Conservation (phyloP, 2,329 filamentous ascomycete species). For the Colletotrichum chrysophilum region DNA sequence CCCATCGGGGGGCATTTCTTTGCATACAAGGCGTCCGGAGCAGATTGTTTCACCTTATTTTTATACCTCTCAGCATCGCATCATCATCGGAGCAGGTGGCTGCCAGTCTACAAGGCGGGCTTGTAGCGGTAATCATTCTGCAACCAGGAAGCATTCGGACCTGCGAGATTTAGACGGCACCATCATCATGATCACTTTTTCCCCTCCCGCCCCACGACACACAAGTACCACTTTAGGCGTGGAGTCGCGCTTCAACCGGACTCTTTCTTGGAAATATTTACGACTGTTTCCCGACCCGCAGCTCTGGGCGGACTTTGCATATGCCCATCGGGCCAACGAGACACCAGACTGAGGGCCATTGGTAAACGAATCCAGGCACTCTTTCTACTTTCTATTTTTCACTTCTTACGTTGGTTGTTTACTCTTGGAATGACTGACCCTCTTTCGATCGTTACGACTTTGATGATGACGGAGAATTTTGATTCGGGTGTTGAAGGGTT, state of each 20-base stretch:
- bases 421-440: conserved; percentile 19
- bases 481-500: background rate
- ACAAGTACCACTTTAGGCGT: background rate
- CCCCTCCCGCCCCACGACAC: background rate
- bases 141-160: conserved; percentile 15
- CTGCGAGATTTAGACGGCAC: conserved; percentile 16
- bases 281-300: background rate
- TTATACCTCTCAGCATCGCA: conserved; percentile 22
- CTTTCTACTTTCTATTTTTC: background rate
- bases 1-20: conserved; percentile 22
- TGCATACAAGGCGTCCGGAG: conserved; percentile 24
- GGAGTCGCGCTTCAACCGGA: background rate
- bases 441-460: conserved; percentile 21
- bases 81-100: conserved; percentile 3
- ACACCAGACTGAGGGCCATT: background rate
- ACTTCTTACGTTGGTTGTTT: conserved; percentile 10
- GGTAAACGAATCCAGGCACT: background rate
- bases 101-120: background rate
- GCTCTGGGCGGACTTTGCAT: background rate
- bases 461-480: conserved; percentile 17
- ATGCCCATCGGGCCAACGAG: background rate
- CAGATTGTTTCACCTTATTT: conserved; percentile 17
- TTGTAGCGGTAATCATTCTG: conserved; percentile 7
- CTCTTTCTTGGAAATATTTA: conserved; percentile 18
- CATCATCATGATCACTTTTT: conserved; percentile 13